A percentile compares a stretch with the other conserved stretches of the same genome.
These are phyloP conservation scores for Cenchrus fungigraminus DNA, from an alignment of 176 grass and related monocot species.

Conservation along the genomic window DNA sequence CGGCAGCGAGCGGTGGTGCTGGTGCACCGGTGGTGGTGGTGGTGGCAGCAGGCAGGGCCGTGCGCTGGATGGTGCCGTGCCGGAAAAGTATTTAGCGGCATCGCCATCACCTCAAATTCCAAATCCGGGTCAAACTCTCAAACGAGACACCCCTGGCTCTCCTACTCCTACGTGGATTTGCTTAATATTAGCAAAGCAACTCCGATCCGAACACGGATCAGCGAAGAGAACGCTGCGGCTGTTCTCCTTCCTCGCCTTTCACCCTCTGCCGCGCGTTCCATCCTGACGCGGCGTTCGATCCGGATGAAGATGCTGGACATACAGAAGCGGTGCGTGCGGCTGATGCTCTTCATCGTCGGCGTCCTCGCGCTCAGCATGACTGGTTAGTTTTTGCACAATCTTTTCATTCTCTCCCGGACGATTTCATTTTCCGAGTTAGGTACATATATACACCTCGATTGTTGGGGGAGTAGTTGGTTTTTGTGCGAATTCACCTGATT, in stretches of 20 bases:
- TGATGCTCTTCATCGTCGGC: constrained; percentile 62
- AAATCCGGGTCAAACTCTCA: too few relatives aligned
- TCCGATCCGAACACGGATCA: not conserved
- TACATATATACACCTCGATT: not conserved
- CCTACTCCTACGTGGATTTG: too few relatives aligned
- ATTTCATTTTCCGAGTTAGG: not conserved
- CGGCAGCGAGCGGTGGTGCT: too few relatives aligned
- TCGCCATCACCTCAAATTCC: too few relatives aligned
- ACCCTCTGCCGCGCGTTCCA: not conserved
- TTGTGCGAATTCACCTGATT: not conserved
- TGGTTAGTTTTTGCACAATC: constrained; percentile 45
- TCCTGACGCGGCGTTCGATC: constrained; percentile 6
- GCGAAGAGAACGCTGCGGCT: not conserved
- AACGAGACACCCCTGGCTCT: too few relatives aligned
- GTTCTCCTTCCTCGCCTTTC: not conserved
- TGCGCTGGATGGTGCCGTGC: too few relatives aligned
- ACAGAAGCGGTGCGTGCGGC: constrained; percentile 77
- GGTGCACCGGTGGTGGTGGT: too few relatives aligned
- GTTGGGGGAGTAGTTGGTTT: not conserved
- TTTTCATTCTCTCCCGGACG: not conserved
- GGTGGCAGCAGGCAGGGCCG: too few relatives aligned
- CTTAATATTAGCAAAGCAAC: too few relatives aligned
- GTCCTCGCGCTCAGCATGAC: constrained; percentile 94
- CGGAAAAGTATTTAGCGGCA: too few relatives aligned
- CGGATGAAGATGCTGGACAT: constrained; percentile 71